These are phyloP conservation scores for Entoloma clypeatum DNA, from an alignment of 1,284 basidiomycete species.

Conservation along the genomic window DNA sequence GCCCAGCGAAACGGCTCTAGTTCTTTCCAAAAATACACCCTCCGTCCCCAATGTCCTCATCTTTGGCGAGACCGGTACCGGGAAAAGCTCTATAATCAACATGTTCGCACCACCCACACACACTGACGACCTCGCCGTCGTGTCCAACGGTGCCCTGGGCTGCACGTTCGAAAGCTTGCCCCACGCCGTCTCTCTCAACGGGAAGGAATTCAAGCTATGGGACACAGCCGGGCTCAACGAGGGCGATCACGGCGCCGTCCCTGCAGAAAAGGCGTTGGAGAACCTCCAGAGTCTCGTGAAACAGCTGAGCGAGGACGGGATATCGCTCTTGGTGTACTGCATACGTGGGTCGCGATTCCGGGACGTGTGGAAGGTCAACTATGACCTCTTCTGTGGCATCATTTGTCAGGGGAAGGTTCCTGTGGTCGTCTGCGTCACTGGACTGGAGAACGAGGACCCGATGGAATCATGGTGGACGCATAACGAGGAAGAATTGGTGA, in stretches of 20 bases:
- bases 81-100: constrained; percentile 21
- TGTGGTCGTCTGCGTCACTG: constrained; percentile 36
- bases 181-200: constrained; percentile 12
- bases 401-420: constrained; percentile 34
- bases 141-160: constrained; percentile 14
- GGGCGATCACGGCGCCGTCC: constrained; percentile 27
- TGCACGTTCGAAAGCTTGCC: constrained; percentile 13
- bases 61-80: constrained; percentile 20
- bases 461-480: constrained; percentile 39
- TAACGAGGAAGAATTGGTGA: constrained; percentile 26
- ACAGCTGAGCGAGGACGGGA: constrained; percentile 28
- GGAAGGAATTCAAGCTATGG: constrained; percentile 25
- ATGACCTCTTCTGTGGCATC: constrained; percentile 32
- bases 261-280: constrained; percentile 24
- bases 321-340: constrained; percentile 39
- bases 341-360: constrained; percentile 33
- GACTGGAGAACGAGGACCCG: constrained; percentile 32
- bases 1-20: too few relatives aligned
- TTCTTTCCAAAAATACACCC: too few relatives aligned
- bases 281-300: constrained; percentile 27
- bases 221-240: constrained; percentile 41
- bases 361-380: constrained; percentile 32
- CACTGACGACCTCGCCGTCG: constrained; percentile 3
- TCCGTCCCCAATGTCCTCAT: constrained; percentile 14
- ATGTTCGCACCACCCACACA: too few relatives aligned